Conservation (phyloP, 306 rosid genomes). For the Ziziphus jujuba region DNA sequence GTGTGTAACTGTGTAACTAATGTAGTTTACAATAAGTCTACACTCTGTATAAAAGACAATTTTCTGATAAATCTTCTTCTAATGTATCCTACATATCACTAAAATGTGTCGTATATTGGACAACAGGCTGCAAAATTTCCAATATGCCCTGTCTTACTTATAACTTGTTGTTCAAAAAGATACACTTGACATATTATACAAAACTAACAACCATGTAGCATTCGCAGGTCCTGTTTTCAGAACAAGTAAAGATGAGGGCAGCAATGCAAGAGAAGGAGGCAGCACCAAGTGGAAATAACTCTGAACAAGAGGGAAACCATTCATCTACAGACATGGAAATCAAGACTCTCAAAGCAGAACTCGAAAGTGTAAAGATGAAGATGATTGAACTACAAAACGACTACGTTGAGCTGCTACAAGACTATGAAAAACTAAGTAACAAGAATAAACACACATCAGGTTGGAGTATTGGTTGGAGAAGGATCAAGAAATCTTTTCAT, state of each 20-base stretch:
- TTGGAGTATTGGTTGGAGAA: conserved; percentile 72
- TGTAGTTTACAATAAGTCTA: no score
- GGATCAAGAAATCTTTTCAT: conserved; percentile 71
- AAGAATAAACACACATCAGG: conserved; percentile 48
- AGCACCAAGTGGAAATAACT: conserved; percentile 39
- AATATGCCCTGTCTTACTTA: no score
- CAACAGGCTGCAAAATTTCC: no score
- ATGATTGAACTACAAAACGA: conserved; percentile 74
- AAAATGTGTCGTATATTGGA: no score
- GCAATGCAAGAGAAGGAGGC: conserved; percentile 76
- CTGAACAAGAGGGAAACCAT: conserved; percentile 58
- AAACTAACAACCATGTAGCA: conserved; percentile 20
- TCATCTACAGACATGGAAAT: conserved; percentile 47
- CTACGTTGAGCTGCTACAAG: conserved; percentile 72
- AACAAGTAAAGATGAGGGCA: conserved; percentile 86
- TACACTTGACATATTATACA: conserved; percentile 23
- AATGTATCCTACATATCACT: no score
- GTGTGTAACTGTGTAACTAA: no score
- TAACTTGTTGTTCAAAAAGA: neutral
- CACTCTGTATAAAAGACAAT: no score
- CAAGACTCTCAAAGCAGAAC: conserved; percentile 64
- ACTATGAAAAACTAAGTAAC: conserved; percentile 55
- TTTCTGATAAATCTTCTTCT: no score
- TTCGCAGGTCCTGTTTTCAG: conserved; percentile 71
- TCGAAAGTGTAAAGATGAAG: conserved; percentile 57